Base-by-base conservation (phyloP, 129 eudicot genomes). In the Tagetes patula region DNA sequence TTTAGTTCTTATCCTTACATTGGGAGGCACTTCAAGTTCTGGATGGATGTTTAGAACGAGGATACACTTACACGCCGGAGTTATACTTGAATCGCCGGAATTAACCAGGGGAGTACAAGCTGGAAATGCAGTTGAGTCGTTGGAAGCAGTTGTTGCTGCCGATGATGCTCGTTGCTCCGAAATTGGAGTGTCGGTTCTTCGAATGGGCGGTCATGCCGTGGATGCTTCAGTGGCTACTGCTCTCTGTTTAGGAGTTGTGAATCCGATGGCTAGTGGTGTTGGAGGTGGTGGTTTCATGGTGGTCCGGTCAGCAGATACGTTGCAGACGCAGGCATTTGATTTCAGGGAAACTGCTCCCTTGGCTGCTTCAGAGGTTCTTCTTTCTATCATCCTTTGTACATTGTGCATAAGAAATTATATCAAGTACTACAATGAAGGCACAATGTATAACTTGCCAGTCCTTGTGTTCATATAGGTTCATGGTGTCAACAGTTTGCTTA, bases 201-300 rank as follows among this genome's bases (percentile, higher is more conserved):
- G 80, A 46, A 49, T 30, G 8, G 96, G 96, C 1, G 98, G 98
- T 6, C 98, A 93, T 52, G 98, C 96, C 0, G 95, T 93, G 69
- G 96, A 93, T 85, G 91, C 98, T 33, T 83, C 98, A 4, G 98
- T 92, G 52, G 92, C 96, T 2, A 81, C 82, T 12, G 88, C 95
- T 45, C 32, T 87, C 68, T 93, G 98, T 87, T 82, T 89, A 3
- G 98, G 98, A 33, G 96, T 89, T 47, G 98, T 93, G 42, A 84
- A 82, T 77, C 81, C 92, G n/a, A 84, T 79, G 92, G 73, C 88
- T 14, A 93, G 98, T 77, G 98, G 96, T 33, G 75, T 93, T 3
- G 98, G 98, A 9, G 98, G 98, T 53, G 98, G 98, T 32, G 96
- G 83, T 63, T 93, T 93, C 75, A 93, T 93, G 96, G 77, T 93